These are phyloP conservation scores for Lunularia cruciata DNA, from an alignment of 225 moss, liverwort and hornwort genomes.

Conservation along the genomic window DNA sequence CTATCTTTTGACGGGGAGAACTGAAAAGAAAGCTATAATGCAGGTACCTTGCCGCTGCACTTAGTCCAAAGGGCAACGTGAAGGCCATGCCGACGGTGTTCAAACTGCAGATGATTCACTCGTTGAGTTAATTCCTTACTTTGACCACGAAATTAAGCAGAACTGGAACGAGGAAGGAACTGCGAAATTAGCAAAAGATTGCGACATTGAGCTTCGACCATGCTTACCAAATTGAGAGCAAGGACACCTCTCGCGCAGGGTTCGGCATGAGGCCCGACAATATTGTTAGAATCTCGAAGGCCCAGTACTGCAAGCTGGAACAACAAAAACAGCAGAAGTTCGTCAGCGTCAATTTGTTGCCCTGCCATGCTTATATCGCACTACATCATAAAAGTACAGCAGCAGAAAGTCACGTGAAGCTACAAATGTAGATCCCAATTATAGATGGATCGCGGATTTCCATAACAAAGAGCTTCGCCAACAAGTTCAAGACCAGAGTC, in stretches of 20 bases:
- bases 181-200: not conserved
- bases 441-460: not conserved
- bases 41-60: constrained; percentile 38
- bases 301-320: constrained; percentile 71
- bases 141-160: not conserved
- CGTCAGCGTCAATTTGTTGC: no score
- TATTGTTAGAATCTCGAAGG: constrained; percentile 60
- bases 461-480: not conserved
- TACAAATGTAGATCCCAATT: not conserved
- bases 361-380: no score
- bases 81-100: constrained; percentile 33
- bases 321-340: not conserved
- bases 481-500: no score
- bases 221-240: constrained; percentile 58
- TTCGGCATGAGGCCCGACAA: constrained; percentile 60
- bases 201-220: not conserved
- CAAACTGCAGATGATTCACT: constrained; percentile 17
- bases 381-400: no score
- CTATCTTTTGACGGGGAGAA: no score
- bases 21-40: no score
- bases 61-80: constrained; percentile 36
- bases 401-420: not conserved
- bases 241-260: constrained; percentile 62
- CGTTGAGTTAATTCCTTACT: not conserved
- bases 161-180: not conserved